Evolutionary conservation across 352 stramenopile genomes (phyloP).

Genomic region (Plasmopara halstedii): DNA sequence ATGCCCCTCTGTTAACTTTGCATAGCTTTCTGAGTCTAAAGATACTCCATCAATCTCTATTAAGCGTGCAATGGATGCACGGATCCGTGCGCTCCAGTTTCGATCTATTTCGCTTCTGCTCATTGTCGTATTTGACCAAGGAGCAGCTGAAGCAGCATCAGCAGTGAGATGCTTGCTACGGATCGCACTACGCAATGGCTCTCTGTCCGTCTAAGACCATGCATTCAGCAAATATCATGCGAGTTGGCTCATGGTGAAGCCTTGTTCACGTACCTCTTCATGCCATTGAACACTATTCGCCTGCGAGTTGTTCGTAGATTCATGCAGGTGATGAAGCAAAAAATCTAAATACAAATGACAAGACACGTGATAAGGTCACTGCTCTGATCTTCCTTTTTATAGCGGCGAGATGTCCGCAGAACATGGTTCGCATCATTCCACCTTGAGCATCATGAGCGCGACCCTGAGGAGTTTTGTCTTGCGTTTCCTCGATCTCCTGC

Average conservation of each 20-base stretch:
- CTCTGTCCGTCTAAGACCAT: not conserved
- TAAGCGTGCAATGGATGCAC: conserved; percentile 20
- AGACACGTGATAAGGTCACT: conserved; percentile 10
- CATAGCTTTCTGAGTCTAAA: conserved; percentile 11
- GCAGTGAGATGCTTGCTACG: not conserved
- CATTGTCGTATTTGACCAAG: not conserved
- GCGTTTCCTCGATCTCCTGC: not conserved
- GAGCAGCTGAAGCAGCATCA: not conserved
- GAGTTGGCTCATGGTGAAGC: conserved; percentile 2
- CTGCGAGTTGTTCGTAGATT: not conserved
- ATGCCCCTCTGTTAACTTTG: conserved; percentile 21
- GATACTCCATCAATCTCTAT: conserved; percentile 24
- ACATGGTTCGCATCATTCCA: conserved; percentile 6
- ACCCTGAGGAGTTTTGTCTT: not conserved
- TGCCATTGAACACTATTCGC: not conserved
- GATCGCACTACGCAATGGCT: not conserved
- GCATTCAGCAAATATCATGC: not conserved
- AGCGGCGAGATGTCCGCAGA: not conserved
- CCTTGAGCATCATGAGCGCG: conserved; percentile 3
- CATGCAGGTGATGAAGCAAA: not conserved
- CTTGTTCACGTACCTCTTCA: conserved; percentile 3
- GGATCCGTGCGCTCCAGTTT: conserved; percentile 17
- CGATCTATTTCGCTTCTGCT: not conserved
- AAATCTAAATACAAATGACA: conserved; percentile 3
- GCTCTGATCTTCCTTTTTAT: not conserved